These are phyloP conservation scores for Ustilaginoidea virens DNA, from an alignment of 2,329 filamentous ascomycete genomes.

Conservation along the genomic window DNA sequence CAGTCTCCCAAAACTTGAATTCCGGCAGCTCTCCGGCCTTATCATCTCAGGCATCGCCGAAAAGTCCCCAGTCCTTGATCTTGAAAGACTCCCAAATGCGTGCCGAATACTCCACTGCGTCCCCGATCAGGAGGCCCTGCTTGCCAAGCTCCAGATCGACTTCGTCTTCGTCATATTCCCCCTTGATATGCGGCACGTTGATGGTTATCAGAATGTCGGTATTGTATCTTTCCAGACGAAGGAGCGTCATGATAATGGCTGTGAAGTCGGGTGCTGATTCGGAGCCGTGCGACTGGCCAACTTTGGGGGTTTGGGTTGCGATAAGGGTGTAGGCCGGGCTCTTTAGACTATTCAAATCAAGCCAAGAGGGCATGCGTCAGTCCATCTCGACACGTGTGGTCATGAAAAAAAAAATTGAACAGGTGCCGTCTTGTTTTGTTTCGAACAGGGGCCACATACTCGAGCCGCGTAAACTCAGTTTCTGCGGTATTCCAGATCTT, in stretches of 20 bases:
- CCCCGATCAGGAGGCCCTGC: conserved; percentile 51
- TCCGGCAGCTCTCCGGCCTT: no score
- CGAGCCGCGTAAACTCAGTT: conserved; percentile 40
- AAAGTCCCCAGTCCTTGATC: conserved; percentile 69
- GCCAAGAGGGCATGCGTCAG: neutral
- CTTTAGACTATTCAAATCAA: conserved; percentile 12
- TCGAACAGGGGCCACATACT: conserved; percentile 28
- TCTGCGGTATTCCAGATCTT: conserved; percentile 52
- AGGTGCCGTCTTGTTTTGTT: no score
- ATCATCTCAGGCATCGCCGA: conserved; percentile 23
- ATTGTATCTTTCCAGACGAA: conserved; percentile 57
- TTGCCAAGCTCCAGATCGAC: conserved; percentile 52
- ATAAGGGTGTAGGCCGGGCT: conserved; percentile 55
- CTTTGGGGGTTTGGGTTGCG: conserved; percentile 40
- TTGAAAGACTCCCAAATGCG: conserved; percentile 58
- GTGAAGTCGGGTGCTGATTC: conserved; percentile 45
- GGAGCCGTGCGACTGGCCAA: conserved; percentile 17
- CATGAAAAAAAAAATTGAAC: neutral
- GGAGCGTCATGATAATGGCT: conserved; percentile 59
- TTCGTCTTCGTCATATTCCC: conserved; percentile 57
- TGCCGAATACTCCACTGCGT: conserved; percentile 51
- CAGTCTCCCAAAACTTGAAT: no score
- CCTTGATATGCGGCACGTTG: conserved; percentile 72
- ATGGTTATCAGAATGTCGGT: conserved; percentile 78
- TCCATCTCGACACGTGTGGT: no score